A percentile compares a stretch with the other conserved stretches of the same genome.
Evolutionary conservation across 2,329 filamentous ascomycete species (phyloP).

Genomic region (Cercospora nicotianae): DNA sequence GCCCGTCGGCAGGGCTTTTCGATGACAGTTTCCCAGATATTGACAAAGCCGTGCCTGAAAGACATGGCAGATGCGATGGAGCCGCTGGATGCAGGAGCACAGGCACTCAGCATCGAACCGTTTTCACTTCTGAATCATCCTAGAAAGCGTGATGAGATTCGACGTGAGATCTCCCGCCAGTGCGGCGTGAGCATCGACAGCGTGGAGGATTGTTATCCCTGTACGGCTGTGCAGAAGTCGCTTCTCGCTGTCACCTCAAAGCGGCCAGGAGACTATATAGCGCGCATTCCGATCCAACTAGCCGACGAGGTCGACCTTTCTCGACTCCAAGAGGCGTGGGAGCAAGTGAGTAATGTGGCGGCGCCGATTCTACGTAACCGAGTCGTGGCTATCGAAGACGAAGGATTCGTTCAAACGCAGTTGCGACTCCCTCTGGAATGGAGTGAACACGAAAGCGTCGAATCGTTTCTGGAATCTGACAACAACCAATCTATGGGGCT

Average conservation of each 20-base stretch:
- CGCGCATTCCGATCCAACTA: slow-evolving; percentile 37
- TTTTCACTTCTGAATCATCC: slow-evolving; percentile 5
- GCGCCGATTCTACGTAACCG: slow-evolving; percentile 8
- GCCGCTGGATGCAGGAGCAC: background rate
- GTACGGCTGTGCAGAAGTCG: slow-evolving; percentile 22
- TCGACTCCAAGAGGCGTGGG: slow-evolving; percentile 39
- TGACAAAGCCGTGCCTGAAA: slow-evolving; percentile 2
- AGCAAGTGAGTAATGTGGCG: background rate
- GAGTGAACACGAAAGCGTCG: slow-evolving; percentile 8
- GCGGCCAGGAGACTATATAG: slow-evolving; percentile 54
- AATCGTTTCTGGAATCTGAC: background rate
- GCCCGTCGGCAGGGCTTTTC: slow-evolving; percentile 13
- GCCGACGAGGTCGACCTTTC: slow-evolving; percentile 34
- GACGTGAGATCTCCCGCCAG: slow-evolving; percentile 5
- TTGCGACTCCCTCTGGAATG: slow-evolving; percentile 25
- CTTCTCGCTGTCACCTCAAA: slow-evolving; percentile 56
- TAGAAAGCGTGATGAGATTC: background rate
- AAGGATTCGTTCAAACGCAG: slow-evolving; percentile 23
- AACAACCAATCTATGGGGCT: background rate
- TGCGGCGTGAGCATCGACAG: slow-evolving; percentile 19
- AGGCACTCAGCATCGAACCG: background rate
- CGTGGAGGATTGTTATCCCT: slow-evolving; percentile 55
- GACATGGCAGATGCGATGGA: slow-evolving; percentile 15
- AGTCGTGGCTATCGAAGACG: slow-evolving; percentile 6
- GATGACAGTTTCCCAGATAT: slow-evolving; percentile 10